Percentiles rank a stretch among this genome's conserved stretches.
Conservation (phyloP, 768 basidiomycete species). For the Termitomyces sp. region DNA sequence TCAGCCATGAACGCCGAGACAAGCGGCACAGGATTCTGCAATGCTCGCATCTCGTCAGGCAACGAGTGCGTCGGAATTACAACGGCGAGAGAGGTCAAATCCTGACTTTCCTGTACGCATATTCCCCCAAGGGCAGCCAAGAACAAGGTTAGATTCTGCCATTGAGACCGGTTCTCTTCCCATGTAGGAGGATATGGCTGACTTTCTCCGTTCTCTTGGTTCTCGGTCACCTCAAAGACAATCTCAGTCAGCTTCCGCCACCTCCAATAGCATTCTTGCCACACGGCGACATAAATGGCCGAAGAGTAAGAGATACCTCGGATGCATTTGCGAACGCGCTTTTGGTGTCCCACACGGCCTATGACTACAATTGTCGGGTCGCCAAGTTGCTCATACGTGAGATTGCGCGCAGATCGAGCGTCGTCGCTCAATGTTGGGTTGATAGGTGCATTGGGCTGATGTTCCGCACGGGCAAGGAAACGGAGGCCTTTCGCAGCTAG, state of each 20-base stretch:
- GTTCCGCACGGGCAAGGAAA: slow-evolving; percentile 61
- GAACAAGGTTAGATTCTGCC: slow-evolving; percentile 82
- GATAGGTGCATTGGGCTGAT: slow-evolving; percentile 51
- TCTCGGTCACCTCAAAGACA: slow-evolving; percentile 37
- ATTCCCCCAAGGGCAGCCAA: slow-evolving; percentile 69
- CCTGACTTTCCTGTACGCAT: slow-evolving; percentile 49
- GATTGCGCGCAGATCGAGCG: slow-evolving; percentile 61
- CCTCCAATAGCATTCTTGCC: slow-evolving; percentile 78
- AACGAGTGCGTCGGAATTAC: slow-evolving; percentile 53
- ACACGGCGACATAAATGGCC: slow-evolving; percentile 69
- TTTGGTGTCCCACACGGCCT: slow-evolving; percentile 77
- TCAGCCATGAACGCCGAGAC: slow-evolving; percentile 63
- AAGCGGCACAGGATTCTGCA: slow-evolving; percentile 51
- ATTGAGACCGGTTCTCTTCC: slow-evolving; percentile 69
- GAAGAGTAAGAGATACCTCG: slow-evolving; percentile 58
- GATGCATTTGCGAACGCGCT: slow-evolving; percentile 68
- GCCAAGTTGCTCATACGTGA: slow-evolving; percentile 74
- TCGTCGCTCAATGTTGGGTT: slow-evolving; percentile 50
- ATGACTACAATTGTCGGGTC: slow-evolving; percentile 67
- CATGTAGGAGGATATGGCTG: slow-evolving; percentile 16
- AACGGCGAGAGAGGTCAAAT: slow-evolving; percentile 42
- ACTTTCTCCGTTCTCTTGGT: slow-evolving; percentile 21
- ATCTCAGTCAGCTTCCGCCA: slow-evolving; percentile 65
- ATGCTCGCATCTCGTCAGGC: slow-evolving; percentile 69
- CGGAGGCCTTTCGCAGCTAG: slow-evolving; percentile 67